Evolutionary conservation across 345 rosid species (phyloP), one percentile per base, ranked within the genome.

Genomic region (Luvunga scandens): DNA sequence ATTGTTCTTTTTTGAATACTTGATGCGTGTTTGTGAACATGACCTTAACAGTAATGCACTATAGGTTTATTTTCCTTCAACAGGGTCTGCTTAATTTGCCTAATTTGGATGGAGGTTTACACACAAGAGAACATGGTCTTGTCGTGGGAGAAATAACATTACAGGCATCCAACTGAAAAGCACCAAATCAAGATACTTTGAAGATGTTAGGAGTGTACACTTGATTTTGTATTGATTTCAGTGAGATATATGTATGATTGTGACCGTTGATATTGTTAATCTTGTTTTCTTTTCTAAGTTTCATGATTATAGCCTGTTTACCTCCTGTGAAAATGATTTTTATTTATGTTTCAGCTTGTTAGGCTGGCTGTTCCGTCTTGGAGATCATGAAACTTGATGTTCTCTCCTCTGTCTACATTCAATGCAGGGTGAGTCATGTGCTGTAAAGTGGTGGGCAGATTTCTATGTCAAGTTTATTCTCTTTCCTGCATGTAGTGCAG

Each of bases 201-300:
- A 96, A 89, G 99, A 96, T 87, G 85, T 87, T 63, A 98, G 97
- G 98, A 94, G 86, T 89, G 92, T 77, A 90, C 94, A 69, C 89
- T 96, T 79, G 99, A 96, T 80, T 78, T 94, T 83, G 97, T 91
- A 80, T 66, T 94, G 88, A 96, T 82, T 87, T 92, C 76, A 90
- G 94, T 83, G 99, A 94, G 89, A 92, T 96, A 85, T 95, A 96
- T 90, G 99, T 96, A 96, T 76, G 81, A 55, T 57, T 50, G 53
- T 62, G 73, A 50, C 38, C 48, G 19, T 69, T 53, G 38, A 60
- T 70, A 42, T 79, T 83, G 57, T 78, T 66, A 78, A 82, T 82
- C 70, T 81, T 59, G 77, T 78, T 73, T 56, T 39, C 39, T 77
- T 45, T 77, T 81, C 68, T 68, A 65, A 79, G 69, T 66, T 78